Evolutionary conservation across 164 flowering plant genomes (phyloP), one percentile per base, ranked within the genome.

Genomic region (Platanus orientalis): DNA sequence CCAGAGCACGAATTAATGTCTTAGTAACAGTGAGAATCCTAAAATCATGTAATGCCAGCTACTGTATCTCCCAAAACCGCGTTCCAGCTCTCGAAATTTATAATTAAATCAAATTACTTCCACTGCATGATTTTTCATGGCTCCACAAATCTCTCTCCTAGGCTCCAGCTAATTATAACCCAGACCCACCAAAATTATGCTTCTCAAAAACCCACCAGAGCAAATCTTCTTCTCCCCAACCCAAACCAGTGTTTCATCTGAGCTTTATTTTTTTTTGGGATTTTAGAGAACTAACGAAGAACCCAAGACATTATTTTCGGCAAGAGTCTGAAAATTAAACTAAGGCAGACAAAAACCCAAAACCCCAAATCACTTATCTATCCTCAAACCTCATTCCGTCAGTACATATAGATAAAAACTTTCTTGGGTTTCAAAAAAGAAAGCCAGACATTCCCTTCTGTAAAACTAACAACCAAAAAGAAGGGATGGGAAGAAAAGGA

Each of bases 371-470:
- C 7, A 29, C 44, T 21, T 52, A 26, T 16, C 30, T 6, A 21
- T 6, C 29, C 23, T 44, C 12, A 16, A 9, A 52, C 4, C 2
- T 26, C 25, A 5, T 21, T 30, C 24, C 39, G 32, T 7, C 12
- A 17, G 21, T 12, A 7, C 24, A 21, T 2, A 26, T 1, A 48
- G 42, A 61, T n/a, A 21, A 44, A 26, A 59, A 25, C 29, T 53
- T n/a, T 58, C 26, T 40, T 48, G 66, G 69, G 54, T 48, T 71
- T 71, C 47, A 28, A 25, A 67, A 64, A 63, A 56, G 7, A n/a
- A 9, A 60, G 52, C 69, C 56, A 52, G 69, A 59, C 62, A 67
- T 36, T 51, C 47, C 59, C 42, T 63, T 44, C 48, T 60, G 63
- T 34, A 20, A 6, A 49, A 50, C 4, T 9, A 21, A 26, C 6